Percentiles rank a stretch among this genome's conserved stretches.
Conservation (phyloP, 306 rosid species). For the Comarum palustre region DNA sequence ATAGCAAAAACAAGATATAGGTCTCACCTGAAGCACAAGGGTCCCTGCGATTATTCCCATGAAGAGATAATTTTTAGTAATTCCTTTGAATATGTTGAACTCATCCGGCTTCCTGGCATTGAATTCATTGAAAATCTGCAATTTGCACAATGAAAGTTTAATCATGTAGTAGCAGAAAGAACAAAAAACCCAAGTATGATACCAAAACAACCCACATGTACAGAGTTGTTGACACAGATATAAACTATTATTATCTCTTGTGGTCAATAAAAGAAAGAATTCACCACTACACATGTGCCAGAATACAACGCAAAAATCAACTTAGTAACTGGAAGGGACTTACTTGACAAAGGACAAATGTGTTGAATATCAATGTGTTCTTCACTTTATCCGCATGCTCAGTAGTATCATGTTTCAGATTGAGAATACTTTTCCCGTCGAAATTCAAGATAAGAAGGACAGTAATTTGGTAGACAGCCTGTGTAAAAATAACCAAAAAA, state of each 20-base stretch:
- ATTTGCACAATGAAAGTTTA: background rate
- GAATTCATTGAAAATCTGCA: constrained; percentile 84
- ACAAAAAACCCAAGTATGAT: background rate
- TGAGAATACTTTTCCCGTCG: constrained; percentile 51
- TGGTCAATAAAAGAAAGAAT: background rate
- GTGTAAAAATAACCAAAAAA: constrained; percentile 10
- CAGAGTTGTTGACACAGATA: background rate
- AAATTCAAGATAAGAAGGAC: constrained; percentile 80
- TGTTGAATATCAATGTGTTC: constrained; percentile 85
- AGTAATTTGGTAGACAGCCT: constrained; percentile 78
- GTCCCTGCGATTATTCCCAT: constrained; percentile 70
- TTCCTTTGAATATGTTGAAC: constrained; percentile 68
- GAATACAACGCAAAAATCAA: background rate
- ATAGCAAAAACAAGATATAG: background rate
- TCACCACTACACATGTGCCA: background rate
- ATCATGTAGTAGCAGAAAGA: background rate
- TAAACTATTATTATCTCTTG: background rate
- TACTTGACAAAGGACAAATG: constrained; percentile 95
- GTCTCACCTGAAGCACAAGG: constrained; percentile 72
- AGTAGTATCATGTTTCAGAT: constrained; percentile 25
- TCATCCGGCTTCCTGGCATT: constrained; percentile 90
- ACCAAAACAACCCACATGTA: background rate
- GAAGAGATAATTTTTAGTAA: constrained; percentile 64
- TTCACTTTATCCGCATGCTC: constrained; percentile 52
- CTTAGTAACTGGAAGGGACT: constrained; percentile 18